A percentile compares a stretch with the other conserved stretches of the same genome.
These are phyloP conservation scores for Rostrohypoxylon terebratum DNA, from an alignment of 495 filamentous ascomycete species.

Conservation along the genomic window DNA sequence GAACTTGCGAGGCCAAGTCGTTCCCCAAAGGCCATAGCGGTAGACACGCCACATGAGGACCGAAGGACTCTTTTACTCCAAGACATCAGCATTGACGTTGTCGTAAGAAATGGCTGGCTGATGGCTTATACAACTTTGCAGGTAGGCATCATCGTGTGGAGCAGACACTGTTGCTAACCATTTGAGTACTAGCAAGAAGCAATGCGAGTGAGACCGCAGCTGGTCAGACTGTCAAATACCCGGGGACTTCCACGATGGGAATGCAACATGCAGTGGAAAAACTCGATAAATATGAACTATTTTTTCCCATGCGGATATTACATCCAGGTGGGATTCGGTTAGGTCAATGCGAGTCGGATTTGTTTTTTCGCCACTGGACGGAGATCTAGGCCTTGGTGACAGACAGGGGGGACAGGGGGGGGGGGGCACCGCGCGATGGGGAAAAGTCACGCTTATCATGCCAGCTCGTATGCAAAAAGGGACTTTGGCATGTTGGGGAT, in stretches of 20 bases:
- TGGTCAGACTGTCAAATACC: conserved; percentile 9
- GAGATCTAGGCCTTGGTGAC: conserved; percentile 37
- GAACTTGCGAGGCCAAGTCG: conserved; percentile 16
- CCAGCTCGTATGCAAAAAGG: conserved; percentile 33
- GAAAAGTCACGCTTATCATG: conserved; percentile 22
- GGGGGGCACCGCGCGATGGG: conserved; percentile 17
- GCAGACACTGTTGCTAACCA: conserved; percentile 10
- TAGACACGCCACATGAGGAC: conserved; percentile 13
- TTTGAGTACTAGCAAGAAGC: conserved; percentile 19
- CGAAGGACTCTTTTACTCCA: conserved; percentile 8
- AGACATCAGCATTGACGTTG: conserved; percentile 22
- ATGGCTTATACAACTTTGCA: conserved; percentile 31
- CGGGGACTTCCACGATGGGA: conserved; percentile 34
- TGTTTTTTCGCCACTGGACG: conserved; percentile 27
- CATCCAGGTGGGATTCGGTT: conserved; percentile 27
- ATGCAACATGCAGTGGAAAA: conserved; percentile 9
- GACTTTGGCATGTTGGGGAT: conserved; percentile 37
- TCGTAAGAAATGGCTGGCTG: background rate
- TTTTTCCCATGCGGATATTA: conserved; percentile 35
- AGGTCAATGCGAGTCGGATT: conserved; percentile 31
- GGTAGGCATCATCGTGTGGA: conserved; percentile 24
- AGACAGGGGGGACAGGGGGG: conserved; percentile 12
- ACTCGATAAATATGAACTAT: conserved; percentile 25
- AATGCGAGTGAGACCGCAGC: conserved; percentile 10
- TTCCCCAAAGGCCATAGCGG: conserved; percentile 9